Conservation (phyloP, 192 early-diverging fungal species). For the Rhizophagus prolifer region DNA sequence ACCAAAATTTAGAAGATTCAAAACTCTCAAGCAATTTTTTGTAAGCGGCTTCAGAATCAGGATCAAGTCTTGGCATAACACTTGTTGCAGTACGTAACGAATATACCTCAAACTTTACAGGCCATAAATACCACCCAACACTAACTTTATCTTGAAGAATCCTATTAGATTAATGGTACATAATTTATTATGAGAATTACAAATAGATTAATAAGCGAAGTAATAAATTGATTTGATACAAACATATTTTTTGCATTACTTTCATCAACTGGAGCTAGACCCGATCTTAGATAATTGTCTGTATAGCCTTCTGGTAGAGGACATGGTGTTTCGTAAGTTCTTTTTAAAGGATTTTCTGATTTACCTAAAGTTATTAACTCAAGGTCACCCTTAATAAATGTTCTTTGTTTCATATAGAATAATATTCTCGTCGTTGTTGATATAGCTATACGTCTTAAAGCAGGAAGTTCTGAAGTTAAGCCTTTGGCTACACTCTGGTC, state of each 20-base stretch:
- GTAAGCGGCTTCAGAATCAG: conserved; percentile 54
- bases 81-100: conserved; percentile 35
- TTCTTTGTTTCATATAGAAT: conserved; percentile 69
- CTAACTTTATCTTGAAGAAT: conserved; percentile 56
- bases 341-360: conserved; percentile 45
- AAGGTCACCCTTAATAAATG: conserved; percentile 49
- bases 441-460: conserved; percentile 68
- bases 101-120: conserved; percentile 59
- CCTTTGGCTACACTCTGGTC: conserved; percentile 59
- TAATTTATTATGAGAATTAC: background rate
- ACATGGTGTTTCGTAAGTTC: conserved; percentile 36
- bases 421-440: conserved; percentile 61
- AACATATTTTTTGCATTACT: conserved; percentile 37
- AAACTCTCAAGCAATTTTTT: conserved; percentile 56
- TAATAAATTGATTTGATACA: background rate
- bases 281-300: conserved; percentile 35
- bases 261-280: conserved; percentile 35
- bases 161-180: background rate
- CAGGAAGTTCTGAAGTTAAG: conserved; percentile 69
- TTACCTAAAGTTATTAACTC: conserved; percentile 45
- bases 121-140: conserved; percentile 85
- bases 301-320: conserved; percentile 42
- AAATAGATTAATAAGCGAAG: background rate
- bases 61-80: conserved; percentile 56
- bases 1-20: conserved; percentile 66